Percentiles rank a stretch among this genome's conserved stretches.
These are phyloP conservation scores for Penicillium sp. DNA, from an alignment of 2,329 filamentous ascomycete genomes.

Conservation along the genomic window DNA sequence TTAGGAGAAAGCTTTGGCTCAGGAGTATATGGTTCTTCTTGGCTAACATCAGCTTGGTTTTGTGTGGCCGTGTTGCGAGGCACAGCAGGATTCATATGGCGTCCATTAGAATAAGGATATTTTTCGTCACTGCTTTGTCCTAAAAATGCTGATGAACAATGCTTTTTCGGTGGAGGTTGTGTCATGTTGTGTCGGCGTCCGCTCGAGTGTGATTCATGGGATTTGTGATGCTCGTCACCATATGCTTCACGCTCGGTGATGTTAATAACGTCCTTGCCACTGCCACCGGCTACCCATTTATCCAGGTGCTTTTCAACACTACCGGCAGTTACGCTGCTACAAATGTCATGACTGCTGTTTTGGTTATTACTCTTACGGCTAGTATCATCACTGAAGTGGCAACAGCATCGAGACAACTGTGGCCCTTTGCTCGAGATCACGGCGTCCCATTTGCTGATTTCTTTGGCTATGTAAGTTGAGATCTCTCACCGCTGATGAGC, in stretches of 20 bases:
- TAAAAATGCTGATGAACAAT: no score
- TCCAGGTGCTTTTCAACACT: slow-evolving; percentile 54
- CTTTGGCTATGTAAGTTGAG: slow-evolving; percentile 33
- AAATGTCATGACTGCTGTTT: slow-evolving; percentile 48
- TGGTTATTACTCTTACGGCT: slow-evolving; percentile 48
- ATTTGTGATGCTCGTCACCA: slow-evolving; percentile 52
- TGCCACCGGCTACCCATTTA: slow-evolving; percentile 54
- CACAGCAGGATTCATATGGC: no score
- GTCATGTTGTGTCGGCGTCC: no score
- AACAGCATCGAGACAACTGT: slow-evolving; percentile 55
- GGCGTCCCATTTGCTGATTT: slow-evolving; percentile 38
- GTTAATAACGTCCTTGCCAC: slow-evolving; percentile 42
- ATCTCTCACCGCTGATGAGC: neutral
- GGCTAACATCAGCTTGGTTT: no score
- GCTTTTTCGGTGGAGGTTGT: no score
- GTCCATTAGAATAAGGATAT: no score
- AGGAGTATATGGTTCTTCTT: no score
- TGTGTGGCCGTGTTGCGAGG: no score
- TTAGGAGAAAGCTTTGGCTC: no score
- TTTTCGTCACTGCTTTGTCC: no score
- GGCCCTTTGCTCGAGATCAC: slow-evolving; percentile 49
- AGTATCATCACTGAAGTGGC: slow-evolving; percentile 53
- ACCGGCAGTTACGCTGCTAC: slow-evolving; percentile 48
- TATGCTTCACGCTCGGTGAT: slow-evolving; percentile 54
- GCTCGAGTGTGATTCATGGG: no score